phyloP scores from a whole-genome alignment of 305 asterid species.

The Lippia alba region DNA sequence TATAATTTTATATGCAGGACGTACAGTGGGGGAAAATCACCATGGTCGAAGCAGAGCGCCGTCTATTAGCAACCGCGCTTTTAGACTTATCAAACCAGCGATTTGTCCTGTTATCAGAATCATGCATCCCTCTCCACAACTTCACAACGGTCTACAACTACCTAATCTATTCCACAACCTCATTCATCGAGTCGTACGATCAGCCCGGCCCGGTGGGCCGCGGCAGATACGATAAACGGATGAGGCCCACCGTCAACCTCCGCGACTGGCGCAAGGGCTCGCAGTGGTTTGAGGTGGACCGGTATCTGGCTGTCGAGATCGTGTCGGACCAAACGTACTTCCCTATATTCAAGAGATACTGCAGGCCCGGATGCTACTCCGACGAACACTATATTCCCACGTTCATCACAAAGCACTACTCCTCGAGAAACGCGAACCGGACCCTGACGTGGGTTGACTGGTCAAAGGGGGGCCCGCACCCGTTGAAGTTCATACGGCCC shows the following conservation, averaged over 20 bases:
- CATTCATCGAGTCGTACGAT: constrained; percentile 67
- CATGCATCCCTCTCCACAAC: constrained; percentile 79
- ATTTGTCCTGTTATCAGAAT: constrained; percentile 71
- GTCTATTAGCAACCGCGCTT: constrained; percentile 72
- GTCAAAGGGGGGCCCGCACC: constrained; percentile 86
- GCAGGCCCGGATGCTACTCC: constrained; percentile 73
- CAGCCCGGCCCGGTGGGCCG: constrained; percentile 64
- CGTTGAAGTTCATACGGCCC: constrained; percentile 46
- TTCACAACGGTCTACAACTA: constrained; percentile 62
- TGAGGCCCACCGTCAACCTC: constrained; percentile 54
- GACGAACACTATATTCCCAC: constrained; percentile 91
- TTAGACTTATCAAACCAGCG: constrained; percentile 72
- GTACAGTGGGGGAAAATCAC: constrained; percentile 78
- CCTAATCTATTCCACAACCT: constrained; percentile 50
- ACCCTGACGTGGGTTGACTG: constrained; percentile 93
- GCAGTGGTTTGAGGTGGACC: constrained; percentile 75
- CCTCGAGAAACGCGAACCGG: constrained; percentile 53
- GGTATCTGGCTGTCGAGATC: constrained; percentile 57
- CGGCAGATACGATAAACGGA: constrained; percentile 62
- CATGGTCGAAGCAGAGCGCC: constrained; percentile 86
- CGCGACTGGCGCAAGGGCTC: constrained; percentile 79
- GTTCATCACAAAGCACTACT: constrained; percentile 42
- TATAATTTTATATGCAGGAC: constrained; percentile 31
- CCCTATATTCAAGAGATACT: constrained; percentile 45
- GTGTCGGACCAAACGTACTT: constrained; percentile 47